phyloP scores from a whole-genome alignment of 2,329 filamentous ascomycete genomes.

The Celoporthe dispersa region DNA sequence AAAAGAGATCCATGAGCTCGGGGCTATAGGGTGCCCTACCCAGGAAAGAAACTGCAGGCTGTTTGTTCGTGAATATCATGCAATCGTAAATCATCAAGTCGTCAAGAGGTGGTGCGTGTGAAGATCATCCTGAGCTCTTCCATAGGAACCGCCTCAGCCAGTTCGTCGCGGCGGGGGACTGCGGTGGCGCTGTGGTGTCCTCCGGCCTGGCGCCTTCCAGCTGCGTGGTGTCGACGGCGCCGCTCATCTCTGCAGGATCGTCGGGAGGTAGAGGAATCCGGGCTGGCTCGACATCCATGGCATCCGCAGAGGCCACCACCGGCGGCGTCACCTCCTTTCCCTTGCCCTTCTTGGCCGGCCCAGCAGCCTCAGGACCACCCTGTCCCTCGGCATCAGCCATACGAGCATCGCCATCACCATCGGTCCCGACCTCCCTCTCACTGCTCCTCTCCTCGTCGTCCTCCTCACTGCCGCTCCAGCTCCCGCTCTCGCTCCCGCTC shows the following conservation, averaged over 20 bases:
- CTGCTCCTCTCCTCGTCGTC: constrained; percentile 36
- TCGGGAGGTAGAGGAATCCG: constrained; percentile 4
- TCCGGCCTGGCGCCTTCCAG: constrained; percentile 6
- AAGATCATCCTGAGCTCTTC: constrained; percentile 49
- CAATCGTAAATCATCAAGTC: constrained; percentile 35
- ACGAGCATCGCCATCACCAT: constrained; percentile 26
- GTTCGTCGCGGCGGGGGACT: constrained; percentile 5
- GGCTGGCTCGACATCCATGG: constrained; percentile 27
- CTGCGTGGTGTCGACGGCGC: constrained; percentile 9
- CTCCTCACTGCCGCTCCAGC: constrained; percentile 33
- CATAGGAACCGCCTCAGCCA: constrained; percentile 31
- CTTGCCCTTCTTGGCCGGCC: constrained; percentile 29
- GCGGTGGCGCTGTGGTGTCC: constrained; percentile 6
- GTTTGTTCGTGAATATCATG: constrained; percentile 40
- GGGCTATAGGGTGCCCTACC: not conserved
- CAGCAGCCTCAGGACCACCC: not conserved
- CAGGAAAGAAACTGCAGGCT: not conserved
- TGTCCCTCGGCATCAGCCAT: constrained; percentile 19
- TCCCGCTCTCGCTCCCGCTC: constrained; percentile 31
- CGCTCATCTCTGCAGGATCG: not conserved
- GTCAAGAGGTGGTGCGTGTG: constrained; percentile 41
- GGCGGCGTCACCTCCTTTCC: constrained; percentile 10
- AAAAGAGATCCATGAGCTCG: not conserved
- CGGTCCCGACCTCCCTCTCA: constrained; percentile 31
- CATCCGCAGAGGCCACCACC: not conserved